A percentile compares a stretch with the other conserved stretches of the same genome.
These are phyloP conservation scores for Rhizophagus prolifer DNA, from an alignment of 192 early-diverging fungal species.

Conservation along the genomic window DNA sequence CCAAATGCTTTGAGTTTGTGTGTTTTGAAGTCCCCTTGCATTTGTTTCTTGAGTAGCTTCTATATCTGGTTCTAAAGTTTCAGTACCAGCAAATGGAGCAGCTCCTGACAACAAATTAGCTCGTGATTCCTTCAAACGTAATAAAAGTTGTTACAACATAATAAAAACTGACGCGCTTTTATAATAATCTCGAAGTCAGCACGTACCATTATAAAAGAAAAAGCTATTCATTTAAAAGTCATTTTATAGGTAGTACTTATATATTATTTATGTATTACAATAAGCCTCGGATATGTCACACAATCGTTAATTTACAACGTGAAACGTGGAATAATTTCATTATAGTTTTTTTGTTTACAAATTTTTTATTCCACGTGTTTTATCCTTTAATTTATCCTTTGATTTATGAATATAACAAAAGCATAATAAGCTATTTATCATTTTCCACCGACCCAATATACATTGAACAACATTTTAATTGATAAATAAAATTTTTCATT, in stretches of 20 bases:
- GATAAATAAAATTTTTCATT: not conserved
- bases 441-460: not conserved
- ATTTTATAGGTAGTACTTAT: too few species aligned
- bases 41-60: constrained; percentile 37
- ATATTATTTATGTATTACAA: not conserved
- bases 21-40: not conserved
- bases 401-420: not conserved
- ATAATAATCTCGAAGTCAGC: not conserved
- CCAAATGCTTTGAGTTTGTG: not conserved
- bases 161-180: not conserved
- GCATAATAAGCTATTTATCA: not conserved
- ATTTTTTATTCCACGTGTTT: not conserved
- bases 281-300: not conserved
- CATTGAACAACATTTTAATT: not conserved
- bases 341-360: not conserved
- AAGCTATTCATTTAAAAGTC: too few species aligned
- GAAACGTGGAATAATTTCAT: not conserved
- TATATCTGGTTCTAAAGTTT: constrained; percentile 40
- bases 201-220: not conserved
- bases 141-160: not conserved
- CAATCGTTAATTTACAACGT: not conserved
- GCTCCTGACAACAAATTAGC: constrained; percentile 15
- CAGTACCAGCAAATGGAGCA: constrained; percentile 7
- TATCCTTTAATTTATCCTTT: not conserved
- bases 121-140: not conserved